phyloP scores from a whole-genome alignment of 306 rosid species.

The Arachis hypogaea region DNA sequence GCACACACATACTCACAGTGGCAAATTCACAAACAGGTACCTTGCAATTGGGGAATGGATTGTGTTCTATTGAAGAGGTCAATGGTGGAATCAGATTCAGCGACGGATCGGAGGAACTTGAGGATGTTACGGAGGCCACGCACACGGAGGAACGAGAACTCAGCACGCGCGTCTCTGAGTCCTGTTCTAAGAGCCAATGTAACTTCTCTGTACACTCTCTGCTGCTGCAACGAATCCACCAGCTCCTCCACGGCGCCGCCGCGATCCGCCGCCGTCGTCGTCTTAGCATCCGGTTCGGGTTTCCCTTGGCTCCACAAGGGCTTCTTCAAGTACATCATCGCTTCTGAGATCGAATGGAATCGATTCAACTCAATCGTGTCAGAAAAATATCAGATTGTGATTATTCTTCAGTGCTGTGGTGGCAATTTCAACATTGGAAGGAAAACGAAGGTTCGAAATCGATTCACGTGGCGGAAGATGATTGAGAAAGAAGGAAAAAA shows the following conservation, averaged over 20 bases:
- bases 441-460: too few species aligned
- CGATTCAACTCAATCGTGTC: background rate
- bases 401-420: background rate
- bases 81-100: slow-evolving; percentile 69
- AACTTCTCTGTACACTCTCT: slow-evolving; percentile 78
- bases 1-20: background rate
- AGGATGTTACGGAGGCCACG: slow-evolving; percentile 83
- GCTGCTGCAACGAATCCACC: slow-evolving; percentile 63
- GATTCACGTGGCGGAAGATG: background rate
- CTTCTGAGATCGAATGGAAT: background rate
- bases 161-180: slow-evolving; percentile 79
- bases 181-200: slow-evolving; percentile 81
- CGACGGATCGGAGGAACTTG: slow-evolving; percentile 82
- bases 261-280: slow-evolving; percentile 30
- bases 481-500: background rate
- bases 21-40: slow-evolving; percentile 35
- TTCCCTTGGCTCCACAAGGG: slow-evolving; percentile 76
- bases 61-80: slow-evolving; percentile 69
- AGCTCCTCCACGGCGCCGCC: slow-evolving; percentile 50
- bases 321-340: slow-evolving; percentile 70
- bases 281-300: slow-evolving; percentile 32
- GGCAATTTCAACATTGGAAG: background rate
- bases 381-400: background rate
- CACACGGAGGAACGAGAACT: slow-evolving; percentile 85
- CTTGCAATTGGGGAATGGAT: slow-evolving; percentile 75